Conservation (phyloP, 2,329 filamentous ascomycete genomes). For the Aspergillus fumigatus region DNA sequence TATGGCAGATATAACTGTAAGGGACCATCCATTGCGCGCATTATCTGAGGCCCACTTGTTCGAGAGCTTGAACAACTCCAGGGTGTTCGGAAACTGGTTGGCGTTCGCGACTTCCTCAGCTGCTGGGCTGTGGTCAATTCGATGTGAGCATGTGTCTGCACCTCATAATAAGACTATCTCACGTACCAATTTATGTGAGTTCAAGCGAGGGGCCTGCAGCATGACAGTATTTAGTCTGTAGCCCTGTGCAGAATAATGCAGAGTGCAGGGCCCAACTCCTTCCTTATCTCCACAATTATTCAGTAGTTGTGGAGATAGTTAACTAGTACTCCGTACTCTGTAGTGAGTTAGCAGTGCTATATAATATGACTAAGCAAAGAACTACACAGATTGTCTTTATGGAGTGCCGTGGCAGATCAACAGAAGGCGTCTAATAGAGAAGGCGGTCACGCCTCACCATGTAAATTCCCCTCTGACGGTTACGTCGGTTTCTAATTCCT, state of each 20-base stretch:
- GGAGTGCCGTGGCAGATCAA: background rate
- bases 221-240: background rate
- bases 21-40: conserved; percentile 7
- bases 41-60: background rate
- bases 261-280: background rate
- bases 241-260: background rate
- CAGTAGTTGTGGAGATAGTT: conserved; percentile 15
- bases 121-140: background rate
- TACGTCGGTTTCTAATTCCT: conserved; percentile 16
- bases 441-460: conserved; percentile 12
- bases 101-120: background rate
- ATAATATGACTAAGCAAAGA: background rate
- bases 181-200: background rate
- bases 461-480: conserved; percentile 26
- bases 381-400: conserved; percentile 6
- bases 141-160: background rate
- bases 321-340: background rate
- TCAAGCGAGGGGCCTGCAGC: background rate
- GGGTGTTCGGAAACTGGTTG: background rate
- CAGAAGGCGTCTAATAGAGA: conserved; percentile 9
- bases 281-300: conserved; percentile 9
- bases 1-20: conserved; percentile 1
- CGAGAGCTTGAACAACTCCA: background rate
- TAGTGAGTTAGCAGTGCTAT: background rate
- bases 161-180: background rate